Evolutionary conservation across 257 asterid species (phyloP).

Genomic region (Solanum chilense): DNA sequence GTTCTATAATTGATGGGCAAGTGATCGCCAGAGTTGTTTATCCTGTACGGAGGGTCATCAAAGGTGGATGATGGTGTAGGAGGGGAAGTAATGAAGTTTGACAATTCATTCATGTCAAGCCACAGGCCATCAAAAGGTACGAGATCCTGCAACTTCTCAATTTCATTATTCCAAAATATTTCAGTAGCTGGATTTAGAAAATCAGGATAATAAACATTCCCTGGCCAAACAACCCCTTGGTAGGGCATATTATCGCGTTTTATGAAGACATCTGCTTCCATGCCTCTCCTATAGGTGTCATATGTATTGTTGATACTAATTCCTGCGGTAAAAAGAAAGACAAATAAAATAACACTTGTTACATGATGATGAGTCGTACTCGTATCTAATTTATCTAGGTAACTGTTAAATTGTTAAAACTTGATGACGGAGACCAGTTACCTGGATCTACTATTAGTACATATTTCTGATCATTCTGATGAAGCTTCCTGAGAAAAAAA

Average conservation of each 20-base stretch:
- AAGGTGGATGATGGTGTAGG: slow-evolving; percentile 39
- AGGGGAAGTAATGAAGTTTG: slow-evolving; percentile 37
- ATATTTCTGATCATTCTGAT: slow-evolving; percentile 13
- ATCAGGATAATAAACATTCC: slow-evolving; percentile 13
- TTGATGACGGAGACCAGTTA: background rate
- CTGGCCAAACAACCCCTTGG: slow-evolving; percentile 17
- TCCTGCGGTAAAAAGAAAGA: slow-evolving; percentile 1
- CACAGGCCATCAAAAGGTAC: slow-evolving; percentile 16
- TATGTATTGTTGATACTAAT: slow-evolving; percentile 12
- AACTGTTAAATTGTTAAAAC: background rate
- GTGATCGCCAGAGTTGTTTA: slow-evolving; percentile 47
- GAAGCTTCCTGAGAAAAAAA: slow-evolving; percentile 3
- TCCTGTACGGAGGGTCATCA: slow-evolving; percentile 79
- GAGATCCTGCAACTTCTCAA: background rate
- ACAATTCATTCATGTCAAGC: slow-evolving; percentile 20
- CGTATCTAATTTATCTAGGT: background rate
- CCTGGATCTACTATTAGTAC: slow-evolving; percentile 22
- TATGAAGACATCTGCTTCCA: slow-evolving; percentile 5
- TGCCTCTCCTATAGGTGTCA: slow-evolving; percentile 6
- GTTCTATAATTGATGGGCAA: slow-evolving; percentile 40
- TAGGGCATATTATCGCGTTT: background rate
- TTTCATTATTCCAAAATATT: slow-evolving; percentile 15
- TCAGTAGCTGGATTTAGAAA: slow-evolving; percentile 9
- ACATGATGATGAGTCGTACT: background rate
- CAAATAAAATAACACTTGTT: background rate